Base-by-base conservation (phyloP, 345 rosid genomes). In the Chamaenerion angustifolium region DNA sequence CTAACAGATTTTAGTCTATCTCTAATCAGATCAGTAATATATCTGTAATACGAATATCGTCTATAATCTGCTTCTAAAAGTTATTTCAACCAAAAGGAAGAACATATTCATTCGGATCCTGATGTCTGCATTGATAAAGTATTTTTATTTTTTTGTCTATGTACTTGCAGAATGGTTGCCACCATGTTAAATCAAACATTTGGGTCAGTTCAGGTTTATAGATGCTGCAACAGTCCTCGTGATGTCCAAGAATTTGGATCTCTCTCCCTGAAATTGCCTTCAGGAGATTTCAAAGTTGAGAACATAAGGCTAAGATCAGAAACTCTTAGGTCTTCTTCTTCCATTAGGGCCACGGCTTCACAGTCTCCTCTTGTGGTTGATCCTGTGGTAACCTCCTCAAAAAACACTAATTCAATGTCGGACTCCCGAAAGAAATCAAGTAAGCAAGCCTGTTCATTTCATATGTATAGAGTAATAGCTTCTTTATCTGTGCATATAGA, bases 351-450 rank as follows among this genome's bases (percentile, higher is more conserved):
- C 45, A 62, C 80, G 10, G 56, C 76, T 43, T 74, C 86, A 57
- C 72, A 66, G 50, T 52, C 85, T 45, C 64, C 90, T 1, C 25
- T 4, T 21, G 72, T 81, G 42, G 56, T 51, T 60, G 71, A 83
- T 67, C 79, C 77, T 3, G 68, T 78, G 66, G 75, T 63, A 65
- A 64, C 80, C 62, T 76, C 77, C 44, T 68, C 81, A 43, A 65
- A 70, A 53, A 71, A 56, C 37, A 56, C 42, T 65, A 31, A 31
- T 31, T 31, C 10, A 7, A 44, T 67, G 40, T 64, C 64, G 4
- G 87, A 60, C 35, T 54, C 71, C 18, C 66, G 31, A 21, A 79
- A 68, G 66, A 87, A 81, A 78, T 54, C 89, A 62, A 69, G 98
- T 87, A 80, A 41, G 65, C 25, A 21, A 21, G 8, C 46, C 37